phyloP scores from a whole-genome alignment of 768 basidiomycete genomes.

The Leccinum sublutescens region DNA sequence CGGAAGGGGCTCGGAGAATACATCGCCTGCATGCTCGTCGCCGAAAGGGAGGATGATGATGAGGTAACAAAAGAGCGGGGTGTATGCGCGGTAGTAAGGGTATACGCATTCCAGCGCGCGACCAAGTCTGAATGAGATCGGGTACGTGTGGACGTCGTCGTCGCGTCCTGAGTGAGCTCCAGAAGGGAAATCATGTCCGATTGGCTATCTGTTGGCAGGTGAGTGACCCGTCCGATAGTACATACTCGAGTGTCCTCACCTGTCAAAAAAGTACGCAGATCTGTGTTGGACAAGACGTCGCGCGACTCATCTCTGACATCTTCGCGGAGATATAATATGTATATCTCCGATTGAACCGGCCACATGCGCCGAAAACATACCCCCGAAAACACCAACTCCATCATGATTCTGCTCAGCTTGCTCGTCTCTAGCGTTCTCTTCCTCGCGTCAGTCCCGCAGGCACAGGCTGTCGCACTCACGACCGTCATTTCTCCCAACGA shows the following conservation, averaged over 20 bases:
- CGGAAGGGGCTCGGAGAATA: conserved; percentile 31
- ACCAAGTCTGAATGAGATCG: not conserved
- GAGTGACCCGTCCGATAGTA: not conserved
- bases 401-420: conserved; percentile 25
- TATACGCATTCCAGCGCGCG: not conserved
- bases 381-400: not conserved
- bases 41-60: conserved; percentile 13
- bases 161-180: not conserved
- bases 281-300: not conserved
- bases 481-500: conserved; percentile 78
- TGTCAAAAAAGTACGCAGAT: conserved; percentile 12
- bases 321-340: conserved; percentile 18
- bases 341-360: conserved; percentile 20
- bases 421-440: conserved; percentile 27
- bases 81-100: not conserved
- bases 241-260: conserved; percentile 9
- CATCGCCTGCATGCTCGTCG: conserved; percentile 10
- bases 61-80: conserved; percentile 12
- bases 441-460: conserved; percentile 32
- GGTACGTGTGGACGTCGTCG: conserved; percentile 9
- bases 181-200: not conserved
- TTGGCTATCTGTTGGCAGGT: no score
- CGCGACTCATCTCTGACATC: not conserved
- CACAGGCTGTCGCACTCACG: conserved; percentile 67
- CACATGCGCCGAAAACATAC: conserved; percentile 19